These are phyloP conservation scores for Colletotrichum sp. DNA, from an alignment of 2,329 filamentous ascomycete species.

Conservation along the genomic window DNA sequence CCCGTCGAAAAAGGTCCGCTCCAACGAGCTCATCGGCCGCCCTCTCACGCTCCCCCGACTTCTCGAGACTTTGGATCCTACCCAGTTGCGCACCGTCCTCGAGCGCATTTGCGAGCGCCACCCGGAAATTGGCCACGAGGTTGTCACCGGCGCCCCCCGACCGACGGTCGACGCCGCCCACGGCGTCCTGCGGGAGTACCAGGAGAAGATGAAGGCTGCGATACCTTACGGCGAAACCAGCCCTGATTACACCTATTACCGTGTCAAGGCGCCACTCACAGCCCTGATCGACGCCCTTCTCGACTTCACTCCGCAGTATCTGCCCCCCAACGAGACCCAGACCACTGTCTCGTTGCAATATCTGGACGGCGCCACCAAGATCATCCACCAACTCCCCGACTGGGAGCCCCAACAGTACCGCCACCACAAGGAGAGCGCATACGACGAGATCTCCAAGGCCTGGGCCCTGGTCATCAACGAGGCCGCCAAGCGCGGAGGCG, in stretches of 20 bases:
- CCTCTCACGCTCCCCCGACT: slow-evolving; percentile 68
- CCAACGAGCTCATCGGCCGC: slow-evolving; percentile 68
- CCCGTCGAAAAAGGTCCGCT: slow-evolving; percentile 66
- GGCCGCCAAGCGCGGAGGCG: slow-evolving; percentile 87
- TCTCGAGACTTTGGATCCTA: slow-evolving; percentile 90
- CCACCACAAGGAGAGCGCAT: slow-evolving; percentile 92
- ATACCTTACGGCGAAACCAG: slow-evolving; percentile 86
- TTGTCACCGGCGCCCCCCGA: slow-evolving; percentile 83
- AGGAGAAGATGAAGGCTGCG: slow-evolving; percentile 75
- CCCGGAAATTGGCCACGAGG: slow-evolving; percentile 83
- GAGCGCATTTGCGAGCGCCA: slow-evolving; percentile 90
- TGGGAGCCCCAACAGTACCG: slow-evolving; percentile 91
- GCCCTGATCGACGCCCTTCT: slow-evolving; percentile 86
- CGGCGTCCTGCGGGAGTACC: slow-evolving; percentile 81
- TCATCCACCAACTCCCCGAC: slow-evolving; percentile 87
- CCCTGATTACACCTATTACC: slow-evolving; percentile 94
- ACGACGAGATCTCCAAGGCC: slow-evolving; percentile 92
- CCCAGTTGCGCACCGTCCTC: slow-evolving; percentile 84
- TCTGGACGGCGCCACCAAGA: slow-evolving; percentile 85
- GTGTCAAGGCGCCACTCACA: slow-evolving; percentile 80
- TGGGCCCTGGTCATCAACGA: slow-evolving; percentile 93
- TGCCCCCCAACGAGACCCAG: slow-evolving; percentile 88
- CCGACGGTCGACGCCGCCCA: slow-evolving; percentile 83
- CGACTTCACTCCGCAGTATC: slow-evolving; percentile 94
- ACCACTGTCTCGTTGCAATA: slow-evolving; percentile 84